Percentiles rank a stretch among this genome's conserved stretches.
Conservation (phyloP, 352 stramenopile species). For the Globisporangium yorkense region DNA sequence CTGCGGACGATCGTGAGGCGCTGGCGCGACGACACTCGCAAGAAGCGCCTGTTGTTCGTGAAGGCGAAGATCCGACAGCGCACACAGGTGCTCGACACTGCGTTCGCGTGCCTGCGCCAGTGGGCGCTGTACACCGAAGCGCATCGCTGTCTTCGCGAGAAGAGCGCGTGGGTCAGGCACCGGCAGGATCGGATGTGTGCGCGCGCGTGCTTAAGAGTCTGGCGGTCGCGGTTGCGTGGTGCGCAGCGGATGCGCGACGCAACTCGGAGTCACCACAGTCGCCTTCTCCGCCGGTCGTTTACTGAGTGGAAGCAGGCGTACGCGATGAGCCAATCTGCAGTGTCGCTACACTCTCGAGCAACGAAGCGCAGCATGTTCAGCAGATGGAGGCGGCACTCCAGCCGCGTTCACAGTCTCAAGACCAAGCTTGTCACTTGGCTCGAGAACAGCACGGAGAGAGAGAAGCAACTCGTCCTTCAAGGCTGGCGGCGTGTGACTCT, state of each 20-base stretch:
- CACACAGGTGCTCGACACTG: conserved; percentile 21
- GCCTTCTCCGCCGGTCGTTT: background rate
- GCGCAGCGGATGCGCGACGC: background rate
- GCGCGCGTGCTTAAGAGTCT: conserved; percentile 18
- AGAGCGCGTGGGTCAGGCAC: conserved; percentile 34
- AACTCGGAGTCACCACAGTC: background rate
- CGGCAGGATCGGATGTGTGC: conserved; percentile 15
- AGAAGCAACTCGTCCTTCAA: background rate
- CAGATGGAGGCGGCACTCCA: background rate
- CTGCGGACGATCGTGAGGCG: conserved; percentile 12
- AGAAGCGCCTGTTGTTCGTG: conserved; percentile 11
- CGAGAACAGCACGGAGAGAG: background rate
- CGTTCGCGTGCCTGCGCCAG: conserved; percentile 36
- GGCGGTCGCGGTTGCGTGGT: conserved; percentile 10
- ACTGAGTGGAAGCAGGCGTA: conserved; percentile 7
- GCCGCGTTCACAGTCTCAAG: background rate
- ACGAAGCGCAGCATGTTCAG: background rate
- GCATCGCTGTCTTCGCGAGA: conserved; percentile 19
- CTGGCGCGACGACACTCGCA: conserved; percentile 12
- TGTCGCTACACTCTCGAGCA: background rate
- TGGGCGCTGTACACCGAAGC: conserved; percentile 29
- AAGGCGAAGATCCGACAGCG: conserved; percentile 10
- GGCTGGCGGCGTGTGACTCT: background rate
- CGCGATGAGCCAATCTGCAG: background rate
- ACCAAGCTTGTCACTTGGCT: background rate